Evolutionary conservation across 2,329 filamentous ascomycete genomes (phyloP), one percentile per base, ranked within the genome.

Genomic region (Raffaelea ambrosiae): DNA sequence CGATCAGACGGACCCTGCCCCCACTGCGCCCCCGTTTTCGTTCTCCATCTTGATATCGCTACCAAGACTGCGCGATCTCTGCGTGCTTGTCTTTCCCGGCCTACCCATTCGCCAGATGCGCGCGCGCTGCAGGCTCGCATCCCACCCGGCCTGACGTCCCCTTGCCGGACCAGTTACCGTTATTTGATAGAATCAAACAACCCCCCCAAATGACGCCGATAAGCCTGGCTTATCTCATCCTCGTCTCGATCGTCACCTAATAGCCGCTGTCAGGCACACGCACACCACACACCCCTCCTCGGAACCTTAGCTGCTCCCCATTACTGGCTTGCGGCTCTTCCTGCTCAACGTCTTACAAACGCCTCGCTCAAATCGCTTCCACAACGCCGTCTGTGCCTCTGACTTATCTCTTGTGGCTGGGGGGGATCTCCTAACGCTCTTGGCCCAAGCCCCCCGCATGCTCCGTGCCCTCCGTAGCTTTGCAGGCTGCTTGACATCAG

Each of bases 191-290:
- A 46, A 44, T 43, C 38, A 38, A 38, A n/a, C 40, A 20, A 38
- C 50, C 52, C 54, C 26, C 50, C 48, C 66, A 67, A 72, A 77
- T 79, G 74, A 77, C 73, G 67, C 68, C 66, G 69, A 76, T 74
- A 74, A 74, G 69, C 66, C 66, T 69, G 63, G 68, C 73, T 74
- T 76, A 77, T 77, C 73, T 78, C 59, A 67, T 74, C 62, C 66
- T 75, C 56, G 67, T 64, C 62, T 71, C 72, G 53, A 69, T 76
- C 62, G 64, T 75, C 63, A 75, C 73, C 62, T 75, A 75, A 41
- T 9, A 16, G 18, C 35, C 35, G 5, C 8, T 14, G 13, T 14
- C 35, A 38, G 35, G 14, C 13, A 19, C 14, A 5, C 35, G 7
- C 7, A 5, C 16, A 40, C 11, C 21, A 39, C 42, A 36, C 48